Base-by-base conservation (phyloP, 306 rosid species). In the Styphnolobium japonicum region DNA sequence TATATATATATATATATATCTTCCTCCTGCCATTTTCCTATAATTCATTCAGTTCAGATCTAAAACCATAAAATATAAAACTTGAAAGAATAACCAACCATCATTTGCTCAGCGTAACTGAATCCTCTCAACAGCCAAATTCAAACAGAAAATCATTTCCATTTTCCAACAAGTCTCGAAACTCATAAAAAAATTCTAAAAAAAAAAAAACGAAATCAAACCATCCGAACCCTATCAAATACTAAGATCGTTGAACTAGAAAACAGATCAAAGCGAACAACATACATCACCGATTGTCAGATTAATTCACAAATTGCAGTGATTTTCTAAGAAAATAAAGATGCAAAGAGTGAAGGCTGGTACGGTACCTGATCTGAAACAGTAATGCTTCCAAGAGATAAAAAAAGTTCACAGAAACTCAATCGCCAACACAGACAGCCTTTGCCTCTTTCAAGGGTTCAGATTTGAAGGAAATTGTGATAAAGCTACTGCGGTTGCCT, bases 361-460 rank as follows among this genome's bases (percentile, higher is more conserved):
- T 45, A 84, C 85, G n/a, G n/a, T n/a, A n/a, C n/a, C n/a, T n/a
- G n/a, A n/a, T n/a, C 80, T 23, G 42, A 6, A 16, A 63, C 10
- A 53, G 37, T 18, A 69, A 61, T n/a, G n/a, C n/a, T n/a, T 52
- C 34, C 2, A 33, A 43, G 22, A 34, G 37, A 12, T 45, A 10
- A 10, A 14, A 8, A 53, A 63, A 34, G 31, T 33, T 61, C 64
- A 69, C 57, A 69, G 71, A 79, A 25, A 22, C 39, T 62, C 10
- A 23, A 19, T 23, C 11, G 14, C 48, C 25, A 36, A 66, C 18
- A 21, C 75, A 49, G 8, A 21, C 75, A 49, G 8, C 0, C 58
- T 42, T 69, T 15, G 75, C 72, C 23, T 69, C 67, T 73, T 12
- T 55, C 66, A 69, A 58, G 46, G 18, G 64, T 75, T 75, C 16